These are phyloP conservation scores for Eutrema japonicum DNA, from an alignment of 345 rosid species.

Conservation along the genomic window DNA sequence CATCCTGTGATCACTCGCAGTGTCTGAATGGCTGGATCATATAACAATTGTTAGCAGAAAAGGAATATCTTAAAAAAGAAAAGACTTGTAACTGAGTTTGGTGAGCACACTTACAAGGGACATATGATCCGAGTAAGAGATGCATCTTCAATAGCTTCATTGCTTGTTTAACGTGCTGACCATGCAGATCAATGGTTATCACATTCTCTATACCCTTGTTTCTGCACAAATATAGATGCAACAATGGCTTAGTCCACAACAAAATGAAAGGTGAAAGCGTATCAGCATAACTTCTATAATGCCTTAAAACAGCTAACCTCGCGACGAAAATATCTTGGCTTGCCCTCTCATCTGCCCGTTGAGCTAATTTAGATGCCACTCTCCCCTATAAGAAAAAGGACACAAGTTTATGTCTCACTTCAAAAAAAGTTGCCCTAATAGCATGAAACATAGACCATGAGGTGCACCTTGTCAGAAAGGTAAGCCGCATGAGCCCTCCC, in stretches of 20 bases:
- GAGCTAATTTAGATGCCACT: conserved; percentile 58
- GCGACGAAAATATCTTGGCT: conserved; percentile 83
- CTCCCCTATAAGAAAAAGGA: conserved; percentile 56
- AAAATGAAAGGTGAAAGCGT: conserved; percentile 2
- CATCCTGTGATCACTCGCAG: conserved; percentile 96
- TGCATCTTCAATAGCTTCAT: conserved; percentile 77
- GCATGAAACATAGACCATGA: conserved; percentile 14
- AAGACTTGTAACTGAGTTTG: not conserved
- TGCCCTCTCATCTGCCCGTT: conserved; percentile 81
- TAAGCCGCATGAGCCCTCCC: conserved; percentile 64
- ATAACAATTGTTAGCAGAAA: conserved; percentile 23
- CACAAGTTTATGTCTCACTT: conserved; percentile 10
- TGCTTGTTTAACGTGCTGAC: conserved; percentile 92
- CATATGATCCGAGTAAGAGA: conserved; percentile 68
- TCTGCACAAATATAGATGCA: conserved; percentile 51
- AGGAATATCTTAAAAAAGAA: not conserved
- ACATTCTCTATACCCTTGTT: conserved; percentile 80
- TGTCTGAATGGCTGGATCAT: conserved; percentile 67
- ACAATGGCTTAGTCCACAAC: conserved; percentile 36
- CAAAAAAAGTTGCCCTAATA: not conserved
- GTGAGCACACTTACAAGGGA: conserved; percentile 62
- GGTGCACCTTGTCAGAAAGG: conserved; percentile 79
- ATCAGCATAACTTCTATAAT: conserved; percentile 6
- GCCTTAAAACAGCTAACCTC: conserved; percentile 55
- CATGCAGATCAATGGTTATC: conserved; percentile 91